phyloP scores from a whole-genome alignment of 352 stramenopile species.

The Globisporangium yorkense region DNA sequence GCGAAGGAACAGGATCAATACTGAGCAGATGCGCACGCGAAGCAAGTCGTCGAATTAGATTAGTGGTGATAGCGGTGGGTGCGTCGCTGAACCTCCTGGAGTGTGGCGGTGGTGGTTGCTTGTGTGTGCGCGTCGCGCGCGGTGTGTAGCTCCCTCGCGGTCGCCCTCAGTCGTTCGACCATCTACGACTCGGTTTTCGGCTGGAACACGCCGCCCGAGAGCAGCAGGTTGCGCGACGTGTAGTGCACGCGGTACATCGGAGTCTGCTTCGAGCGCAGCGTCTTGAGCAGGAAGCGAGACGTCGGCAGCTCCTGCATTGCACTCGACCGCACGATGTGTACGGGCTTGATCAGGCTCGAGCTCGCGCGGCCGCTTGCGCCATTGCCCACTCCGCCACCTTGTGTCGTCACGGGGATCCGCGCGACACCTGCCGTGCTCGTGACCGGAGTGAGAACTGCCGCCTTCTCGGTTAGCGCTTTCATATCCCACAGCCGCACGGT shows the following conservation, averaged over 20 bases:
- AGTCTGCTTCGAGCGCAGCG: slow-evolving; percentile 80
- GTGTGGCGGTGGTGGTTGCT: not conserved
- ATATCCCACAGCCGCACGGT: slow-evolving; percentile 85
- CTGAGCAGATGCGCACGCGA: not conserved
- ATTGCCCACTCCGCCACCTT: not conserved
- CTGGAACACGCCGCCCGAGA: slow-evolving; percentile 65
- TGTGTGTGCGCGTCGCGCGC: not conserved
- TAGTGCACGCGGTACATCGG: slow-evolving; percentile 80
- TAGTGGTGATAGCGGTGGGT: not conserved
- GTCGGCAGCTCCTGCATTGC: slow-evolving; percentile 48
- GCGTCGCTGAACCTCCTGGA: not conserved
- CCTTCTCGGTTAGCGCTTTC: slow-evolving; percentile 60
- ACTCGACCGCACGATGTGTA: slow-evolving; percentile 52
- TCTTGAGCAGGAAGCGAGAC: slow-evolving; percentile 80
- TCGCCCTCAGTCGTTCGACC: not conserved
- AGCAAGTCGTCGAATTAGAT: not conserved
- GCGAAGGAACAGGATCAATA: not conserved
- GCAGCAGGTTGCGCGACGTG: slow-evolving; percentile 75
- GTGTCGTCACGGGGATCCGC: slow-evolving; percentile 27
- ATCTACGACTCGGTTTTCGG: slow-evolving; percentile 46
- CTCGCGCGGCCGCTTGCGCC: slow-evolving; percentile 8
- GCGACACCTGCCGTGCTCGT: slow-evolving; percentile 15
- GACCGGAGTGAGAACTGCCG: slow-evolving; percentile 4
- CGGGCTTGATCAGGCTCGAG: slow-evolving; percentile 34
- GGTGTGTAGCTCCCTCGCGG: not conserved